Evolutionary conservation across 306 rosid genomes (phyloP).

Genomic region (Sphenostylis stenocarpa): DNA sequence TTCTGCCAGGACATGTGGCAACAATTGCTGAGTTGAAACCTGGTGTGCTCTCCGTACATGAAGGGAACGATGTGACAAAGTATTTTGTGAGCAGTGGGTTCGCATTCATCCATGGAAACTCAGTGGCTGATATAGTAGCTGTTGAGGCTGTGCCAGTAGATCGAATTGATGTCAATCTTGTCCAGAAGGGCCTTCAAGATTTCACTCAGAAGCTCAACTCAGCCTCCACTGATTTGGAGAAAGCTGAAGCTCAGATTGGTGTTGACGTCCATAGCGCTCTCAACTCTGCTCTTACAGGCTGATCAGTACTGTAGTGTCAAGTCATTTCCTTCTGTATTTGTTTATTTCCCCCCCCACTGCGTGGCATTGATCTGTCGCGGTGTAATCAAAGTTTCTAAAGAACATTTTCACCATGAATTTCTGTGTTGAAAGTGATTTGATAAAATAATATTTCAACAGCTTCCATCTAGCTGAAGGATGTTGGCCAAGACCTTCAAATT

Average conservation of each 20-base stretch:
- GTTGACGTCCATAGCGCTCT: constrained; percentile 90
- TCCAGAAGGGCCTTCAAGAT: constrained; percentile 94
- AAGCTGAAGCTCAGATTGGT: constrained; percentile 98
- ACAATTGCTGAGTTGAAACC: constrained; percentile 99
- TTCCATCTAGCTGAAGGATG: constrained; percentile 43
- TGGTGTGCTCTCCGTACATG: constrained; percentile 83
- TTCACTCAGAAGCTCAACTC: constrained; percentile 92
- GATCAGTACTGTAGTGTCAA: constrained; percentile 39
- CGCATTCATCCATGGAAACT: constrained; percentile 88
- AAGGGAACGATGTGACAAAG: constrained; percentile 70
- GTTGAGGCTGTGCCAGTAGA: constrained; percentile 92
- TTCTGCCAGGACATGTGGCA: constrained; percentile 98
- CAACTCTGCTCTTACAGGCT: constrained; percentile 76
- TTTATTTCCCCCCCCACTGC: constrained; percentile 35
- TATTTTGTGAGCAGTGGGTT: constrained; percentile 96
- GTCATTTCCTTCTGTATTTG: constrained; percentile 16
- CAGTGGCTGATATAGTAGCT: constrained; percentile 79
- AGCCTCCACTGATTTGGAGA: constrained; percentile 92
- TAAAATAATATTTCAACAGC: constrained; percentile 49
- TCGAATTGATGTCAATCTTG: constrained; percentile 64
- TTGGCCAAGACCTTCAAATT: constrained; percentile 39
- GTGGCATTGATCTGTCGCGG: constrained; percentile 39
- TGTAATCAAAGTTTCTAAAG: constrained; percentile 47
- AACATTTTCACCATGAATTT: constrained; percentile 36
- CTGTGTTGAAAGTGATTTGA: constrained; percentile 50